Base-by-base conservation (phyloP, 345 rosid species). In the Syzygium aqueum region DNA sequence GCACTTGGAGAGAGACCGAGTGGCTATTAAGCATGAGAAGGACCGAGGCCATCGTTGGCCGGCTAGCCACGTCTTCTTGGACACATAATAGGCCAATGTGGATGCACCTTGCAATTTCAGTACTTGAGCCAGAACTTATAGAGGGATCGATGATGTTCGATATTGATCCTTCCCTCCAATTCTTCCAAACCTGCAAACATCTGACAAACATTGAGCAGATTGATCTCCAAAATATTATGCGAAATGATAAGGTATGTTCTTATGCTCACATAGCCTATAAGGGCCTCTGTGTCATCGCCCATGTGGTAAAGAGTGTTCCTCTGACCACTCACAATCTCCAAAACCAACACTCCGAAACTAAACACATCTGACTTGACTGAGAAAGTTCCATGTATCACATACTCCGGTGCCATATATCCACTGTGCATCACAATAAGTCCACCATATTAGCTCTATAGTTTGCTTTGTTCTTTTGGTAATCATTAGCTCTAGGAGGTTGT, bases 11-110 rank as follows among this genome's bases (percentile, higher is more conserved):
- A 4, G 91, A 87, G 28, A 90, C 80, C 0, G 95, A 94, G 77
- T 83, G 30, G 87, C 93, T 93, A 22, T 30, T 92, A 22, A 95
- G 92, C 96, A 94, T 92, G 0, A 92, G 90, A 63, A 80, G 90
- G 51, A 94, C 85, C 3, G 91, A 46, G 33, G 90, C 88, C 95
- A 92, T 94, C 7, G 92, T 92, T 51, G 95, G 95, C 56, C 96
- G 90, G 59, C 13, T 87, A 1, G 88, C 89, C 4, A 84, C 59
- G 61, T 89, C 92, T 84, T 93, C 92, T 87, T 95, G 98, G 86
- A 92, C 93, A n/a, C 96, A 94, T 13, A 92, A 89, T 14, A 94
- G 77, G 5, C 92, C 95, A 16, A 94, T 91, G 78, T 94, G 94
- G 57, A 95, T 90, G 90, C 95, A 93, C 88, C 92, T 92, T 85